phyloP scores from a whole-genome alignment of 2,329 filamentous ascomycete genomes.

The Hirsutella minnesotensis region DNA sequence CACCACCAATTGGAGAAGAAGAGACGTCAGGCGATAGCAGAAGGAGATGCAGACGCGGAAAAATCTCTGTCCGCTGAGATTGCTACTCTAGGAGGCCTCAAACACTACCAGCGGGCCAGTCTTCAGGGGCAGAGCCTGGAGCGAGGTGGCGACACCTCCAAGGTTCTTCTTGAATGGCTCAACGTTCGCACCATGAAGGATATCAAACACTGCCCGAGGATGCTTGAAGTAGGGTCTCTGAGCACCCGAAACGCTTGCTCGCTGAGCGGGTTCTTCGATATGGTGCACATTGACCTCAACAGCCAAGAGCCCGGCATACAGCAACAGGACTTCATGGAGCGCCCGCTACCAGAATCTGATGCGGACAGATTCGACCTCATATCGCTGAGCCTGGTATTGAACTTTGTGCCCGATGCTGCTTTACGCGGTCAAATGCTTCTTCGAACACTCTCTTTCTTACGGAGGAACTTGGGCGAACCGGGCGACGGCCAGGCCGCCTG shows the following conservation, averaged over 20 bases:
- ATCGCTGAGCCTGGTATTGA: conserved; percentile 83
- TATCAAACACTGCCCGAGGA: conserved; percentile 30
- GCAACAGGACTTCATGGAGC: conserved; percentile 89
- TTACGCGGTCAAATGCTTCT: conserved; percentile 76
- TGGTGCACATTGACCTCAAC: conserved; percentile 81
- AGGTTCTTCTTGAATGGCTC: conserved; percentile 52
- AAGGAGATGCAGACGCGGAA: conserved; percentile 36
- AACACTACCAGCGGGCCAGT: conserved; percentile 55
- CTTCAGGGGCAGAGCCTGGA: conserved; percentile 55
- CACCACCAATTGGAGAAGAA: conserved; percentile 56
- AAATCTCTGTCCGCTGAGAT: conserved; percentile 41
- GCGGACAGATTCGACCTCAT: conserved; percentile 73
- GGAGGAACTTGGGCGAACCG: conserved; percentile 8
- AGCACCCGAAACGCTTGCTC: conserved; percentile 80
- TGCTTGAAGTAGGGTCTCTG: conserved; percentile 84
- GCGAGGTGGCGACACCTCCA: conserved; percentile 56
- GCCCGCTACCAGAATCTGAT: conserved; percentile 54
- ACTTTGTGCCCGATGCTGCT: conserved; percentile 74
- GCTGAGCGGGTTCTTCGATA: conserved; percentile 54
- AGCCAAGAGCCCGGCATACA: conserved; percentile 72
- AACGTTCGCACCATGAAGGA: conserved; percentile 16
- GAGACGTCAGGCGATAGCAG: conserved; percentile 39
- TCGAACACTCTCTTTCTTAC: conserved; percentile 61
- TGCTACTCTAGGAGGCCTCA: conserved; percentile 45
- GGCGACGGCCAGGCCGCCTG: conserved; percentile 12